phyloP scores from a whole-genome alignment of 1,139 yeast species.

The Williopsis jadinii region DNA sequence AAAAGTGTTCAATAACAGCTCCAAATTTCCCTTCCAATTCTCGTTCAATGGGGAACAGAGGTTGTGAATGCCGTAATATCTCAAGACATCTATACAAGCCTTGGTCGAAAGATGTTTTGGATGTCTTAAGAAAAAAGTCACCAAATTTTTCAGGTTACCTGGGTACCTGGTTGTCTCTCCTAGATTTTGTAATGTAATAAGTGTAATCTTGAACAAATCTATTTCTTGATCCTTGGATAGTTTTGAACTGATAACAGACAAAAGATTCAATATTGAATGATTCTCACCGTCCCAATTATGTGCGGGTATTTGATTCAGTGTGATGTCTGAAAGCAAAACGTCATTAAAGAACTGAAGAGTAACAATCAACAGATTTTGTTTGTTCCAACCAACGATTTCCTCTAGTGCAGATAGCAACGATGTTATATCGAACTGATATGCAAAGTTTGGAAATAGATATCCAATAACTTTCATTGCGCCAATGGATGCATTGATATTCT shows the following conservation, averaged over 20 bases:
- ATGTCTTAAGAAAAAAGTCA: conserved; percentile 37
- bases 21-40: conserved; percentile 45
- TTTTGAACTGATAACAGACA: conserved; percentile 10
- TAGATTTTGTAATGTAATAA: conserved; percentile 31
- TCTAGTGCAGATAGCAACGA: conserved; percentile 26
- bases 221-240: conserved; percentile 29
- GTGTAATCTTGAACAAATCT: conserved; percentile 31
- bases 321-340: conserved; percentile 25
- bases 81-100: conserved; percentile 35
- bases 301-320: conserved; percentile 18
- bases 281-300: conserved; percentile 34
- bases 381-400: conserved; percentile 25
- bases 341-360: conserved; percentile 31
- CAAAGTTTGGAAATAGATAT: conserved; percentile 16
- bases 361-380: conserved; percentile 29
- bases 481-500: conserved; percentile 34
- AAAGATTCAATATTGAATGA: conserved; percentile 9
- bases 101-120: conserved; percentile 32
- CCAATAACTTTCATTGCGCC: conserved; percentile 36
- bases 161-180: conserved; percentile 33
- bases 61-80: conserved; percentile 42
- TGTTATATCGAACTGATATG: conserved; percentile 12
- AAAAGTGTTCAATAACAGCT: conserved; percentile 34
- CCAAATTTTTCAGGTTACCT: conserved; percentile 40
- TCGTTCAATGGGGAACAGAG: conserved; percentile 48